Evolutionary conservation across 176 grass and related monocot species (phyloP).

Genomic region (Pharus latifolius): DNA sequence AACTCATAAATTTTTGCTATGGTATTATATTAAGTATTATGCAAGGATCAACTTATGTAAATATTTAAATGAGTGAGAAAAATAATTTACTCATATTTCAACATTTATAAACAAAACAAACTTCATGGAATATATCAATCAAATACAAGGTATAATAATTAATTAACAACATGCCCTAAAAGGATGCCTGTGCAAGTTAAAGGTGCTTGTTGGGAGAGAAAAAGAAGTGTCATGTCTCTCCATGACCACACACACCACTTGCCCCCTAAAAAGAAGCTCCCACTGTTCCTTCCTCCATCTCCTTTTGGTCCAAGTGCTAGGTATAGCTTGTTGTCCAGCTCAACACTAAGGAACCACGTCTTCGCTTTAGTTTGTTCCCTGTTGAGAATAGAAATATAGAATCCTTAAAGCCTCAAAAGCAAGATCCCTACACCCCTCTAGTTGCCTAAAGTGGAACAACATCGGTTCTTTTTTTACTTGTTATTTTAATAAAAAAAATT

Average conservation of each 20-base stretch:
- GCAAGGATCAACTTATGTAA: too few relatives aligned
- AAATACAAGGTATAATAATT: conserved; percentile 12
- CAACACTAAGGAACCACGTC: conserved; percentile 4
- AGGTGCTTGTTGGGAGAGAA: conserved; percentile 3
- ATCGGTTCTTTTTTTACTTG: background rate
- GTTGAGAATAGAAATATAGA: conserved; percentile 36
- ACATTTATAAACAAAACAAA: too few relatives aligned
- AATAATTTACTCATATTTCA: too few relatives aligned
- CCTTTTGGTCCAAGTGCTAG: conserved; percentile 42
- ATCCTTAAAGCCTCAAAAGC: background rate
- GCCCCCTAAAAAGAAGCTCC: conserved; percentile 86
- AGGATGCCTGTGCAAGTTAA: conserved; percentile 27
- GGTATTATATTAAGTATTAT: too few relatives aligned
- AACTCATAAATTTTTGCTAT: too few relatives aligned
- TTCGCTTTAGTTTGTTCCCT: conserved; percentile 15
- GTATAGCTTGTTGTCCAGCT: conserved; percentile 2
- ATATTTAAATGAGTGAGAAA: too few relatives aligned
- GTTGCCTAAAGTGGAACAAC: background rate
- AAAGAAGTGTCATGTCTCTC: conserved; percentile 26
- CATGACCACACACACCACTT: conserved; percentile 22
- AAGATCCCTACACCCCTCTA: background rate
- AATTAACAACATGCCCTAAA: conserved; percentile 33
- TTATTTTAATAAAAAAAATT: background rate
- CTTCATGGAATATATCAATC: conserved; percentile 4
- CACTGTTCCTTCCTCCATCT: conserved; percentile 36